Percentiles rank a stretch among this genome's conserved stretches.
These are phyloP conservation scores for Agaricus sinodeliciosus DNA, from an alignment of 768 basidiomycete species.

Conservation along the genomic window DNA sequence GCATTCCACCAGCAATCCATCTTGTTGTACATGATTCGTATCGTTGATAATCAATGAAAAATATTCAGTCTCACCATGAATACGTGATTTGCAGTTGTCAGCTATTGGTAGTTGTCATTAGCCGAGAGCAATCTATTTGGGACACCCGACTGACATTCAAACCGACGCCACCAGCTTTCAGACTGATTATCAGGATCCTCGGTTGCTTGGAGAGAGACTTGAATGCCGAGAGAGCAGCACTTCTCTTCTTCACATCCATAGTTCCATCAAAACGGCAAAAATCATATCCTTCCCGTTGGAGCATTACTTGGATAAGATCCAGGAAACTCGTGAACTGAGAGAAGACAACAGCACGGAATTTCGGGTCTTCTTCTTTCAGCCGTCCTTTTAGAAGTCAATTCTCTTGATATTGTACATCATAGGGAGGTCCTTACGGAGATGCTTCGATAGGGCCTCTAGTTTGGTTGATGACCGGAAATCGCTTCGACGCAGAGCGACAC, in stretches of 20 bases:
- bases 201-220: slow-evolving; percentile 61
- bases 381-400: slow-evolving; percentile 32
- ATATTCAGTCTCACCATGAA: slow-evolving; percentile 55
- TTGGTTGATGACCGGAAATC: slow-evolving; percentile 91
- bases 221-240: slow-evolving; percentile 72
- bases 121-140: slow-evolving; percentile 4
- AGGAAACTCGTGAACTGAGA: slow-evolving; percentile 88
- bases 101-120: slow-evolving; percentile 24
- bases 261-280: slow-evolving; percentile 88
- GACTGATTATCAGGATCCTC: slow-evolving; percentile 69
- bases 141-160: slow-evolving; percentile 52
- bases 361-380: slow-evolving; percentile 63
- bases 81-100: slow-evolving; percentile 79
- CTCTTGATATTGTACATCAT: neutral
- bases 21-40: slow-evolving; percentile 27
- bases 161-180: slow-evolving; percentile 92
- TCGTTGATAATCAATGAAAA: neutral
- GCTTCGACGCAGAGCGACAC: slow-evolving; percentile 62
- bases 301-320: slow-evolving; percentile 66
- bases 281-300: slow-evolving; percentile 62
- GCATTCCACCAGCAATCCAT: slow-evolving; percentile 96
- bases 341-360: slow-evolving; percentile 81
- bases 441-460: slow-evolving; percentile 71
- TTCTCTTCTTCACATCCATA: slow-evolving; percentile 82
- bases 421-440: slow-evolving; percentile 47